Evolutionary conservation across 768 basidiomycete species (phyloP).

Genomic region (Kwoniella dendrophila): DNA sequence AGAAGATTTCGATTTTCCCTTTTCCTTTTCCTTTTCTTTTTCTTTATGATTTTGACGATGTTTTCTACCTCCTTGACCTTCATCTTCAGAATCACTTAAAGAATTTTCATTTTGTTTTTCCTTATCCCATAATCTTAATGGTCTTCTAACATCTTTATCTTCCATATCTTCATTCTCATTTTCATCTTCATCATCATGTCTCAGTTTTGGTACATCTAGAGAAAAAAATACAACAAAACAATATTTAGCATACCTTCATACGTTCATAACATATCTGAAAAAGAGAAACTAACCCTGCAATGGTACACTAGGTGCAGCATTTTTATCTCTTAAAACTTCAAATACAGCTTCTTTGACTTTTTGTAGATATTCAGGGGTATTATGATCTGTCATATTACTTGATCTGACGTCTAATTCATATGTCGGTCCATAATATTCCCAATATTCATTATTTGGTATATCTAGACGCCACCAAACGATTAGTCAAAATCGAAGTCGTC

Average conservation of each 20-base stretch:
- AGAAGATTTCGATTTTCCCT: too few relatives aligned
- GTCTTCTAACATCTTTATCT: conserved; percentile 73
- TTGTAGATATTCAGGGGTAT: conserved; percentile 87
- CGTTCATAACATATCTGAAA: not conserved
- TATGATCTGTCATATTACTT: conserved; percentile 93
- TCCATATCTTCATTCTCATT: conserved; percentile 76
- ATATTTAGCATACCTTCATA: not conserved
- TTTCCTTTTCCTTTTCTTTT: not conserved
- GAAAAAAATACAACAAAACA: conserved; percentile 2
- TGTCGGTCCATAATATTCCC: conserved; percentile 97
- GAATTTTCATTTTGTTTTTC: conserved; percentile 82
- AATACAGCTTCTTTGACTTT: conserved; percentile 89
- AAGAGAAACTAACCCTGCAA: conserved; percentile 67
- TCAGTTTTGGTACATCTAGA: conserved; percentile 77
- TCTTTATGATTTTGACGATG: conserved; percentile 53
- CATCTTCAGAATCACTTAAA: conserved; percentile 96
- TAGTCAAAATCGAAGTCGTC: not conserved
- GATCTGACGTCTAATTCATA: conserved; percentile 92
- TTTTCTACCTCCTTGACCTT: conserved; percentile 79
- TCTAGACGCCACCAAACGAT: conserved; percentile 61
- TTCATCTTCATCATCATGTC: conserved; percentile 78
- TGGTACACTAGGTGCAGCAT: conserved; percentile 89
- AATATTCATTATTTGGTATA: conserved; percentile 98
- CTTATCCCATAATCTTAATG: conserved; percentile 74
- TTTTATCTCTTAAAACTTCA: conserved; percentile 81